Percentiles rank a stretch among this genome's conserved stretches.
phyloP scores from a whole-genome alignment of 225 moss, liverwort and hornwort species.

The Thuidium tamariscinum region DNA sequence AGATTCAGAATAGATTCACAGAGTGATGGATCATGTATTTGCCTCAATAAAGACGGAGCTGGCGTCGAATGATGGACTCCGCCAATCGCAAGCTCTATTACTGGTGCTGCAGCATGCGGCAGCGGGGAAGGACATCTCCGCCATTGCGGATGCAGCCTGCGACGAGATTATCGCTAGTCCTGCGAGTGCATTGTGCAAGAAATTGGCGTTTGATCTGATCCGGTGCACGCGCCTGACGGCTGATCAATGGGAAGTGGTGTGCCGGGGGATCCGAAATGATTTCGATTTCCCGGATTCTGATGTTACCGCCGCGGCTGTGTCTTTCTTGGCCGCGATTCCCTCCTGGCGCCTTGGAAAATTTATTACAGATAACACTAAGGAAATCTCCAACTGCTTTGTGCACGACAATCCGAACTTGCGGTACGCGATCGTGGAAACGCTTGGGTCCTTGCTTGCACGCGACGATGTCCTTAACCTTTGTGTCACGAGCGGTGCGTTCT shows the following conservation, averaged over 20 bases:
- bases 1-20: neutral
- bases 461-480: constrained; percentile 88
- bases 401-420: constrained; percentile 72
- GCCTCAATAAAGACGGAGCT: constrained; percentile 60
- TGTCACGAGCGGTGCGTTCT: constrained; percentile 64
- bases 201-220: constrained; percentile 86
- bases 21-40: constrained; percentile 80
- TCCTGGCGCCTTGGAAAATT: constrained; percentile 86
- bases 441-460: constrained; percentile 79
- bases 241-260: constrained; percentile 95
- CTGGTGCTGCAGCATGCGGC: constrained; percentile 77
- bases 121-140: constrained; percentile 80
- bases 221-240: constrained; percentile 72
- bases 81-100: constrained; percentile 78
- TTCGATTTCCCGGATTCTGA: constrained; percentile 88
- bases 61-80: constrained; percentile 69
- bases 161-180: constrained; percentile 85
- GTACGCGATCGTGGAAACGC: constrained; percentile 89
- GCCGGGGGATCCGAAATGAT: constrained; percentile 72
- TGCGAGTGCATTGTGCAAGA: constrained; percentile 91
- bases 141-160: constrained; percentile 66
- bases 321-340: constrained; percentile 81
- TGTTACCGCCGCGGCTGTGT: constrained; percentile 89
- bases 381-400: constrained; percentile 71
- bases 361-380: constrained; percentile 74